These are phyloP conservation scores for Cordyceps farinosa DNA, from an alignment of 2,329 filamentous ascomycete genomes.

Conservation along the genomic window DNA sequence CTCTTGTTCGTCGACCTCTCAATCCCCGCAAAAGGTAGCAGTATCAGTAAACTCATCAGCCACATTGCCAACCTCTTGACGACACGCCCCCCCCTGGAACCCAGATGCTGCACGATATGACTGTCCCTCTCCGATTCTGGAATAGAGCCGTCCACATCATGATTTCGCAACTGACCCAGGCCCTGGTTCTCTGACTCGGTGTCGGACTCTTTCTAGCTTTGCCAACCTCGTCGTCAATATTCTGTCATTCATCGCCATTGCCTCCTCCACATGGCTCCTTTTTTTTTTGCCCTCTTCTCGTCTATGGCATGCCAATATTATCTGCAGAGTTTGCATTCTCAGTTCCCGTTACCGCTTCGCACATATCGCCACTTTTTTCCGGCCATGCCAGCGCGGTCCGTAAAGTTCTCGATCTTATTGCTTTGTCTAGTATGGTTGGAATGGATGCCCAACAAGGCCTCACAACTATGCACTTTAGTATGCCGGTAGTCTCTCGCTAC, in stretches of 20 bases:
- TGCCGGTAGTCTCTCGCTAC: background rate
- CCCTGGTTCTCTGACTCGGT: background rate
- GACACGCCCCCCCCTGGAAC: constrained; percentile 4
- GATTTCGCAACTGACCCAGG: background rate
- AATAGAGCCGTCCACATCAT: constrained; percentile 13
- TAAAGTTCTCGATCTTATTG: background rate
- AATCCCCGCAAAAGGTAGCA: background rate
- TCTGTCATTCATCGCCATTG: background rate
- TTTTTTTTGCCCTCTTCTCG: background rate
- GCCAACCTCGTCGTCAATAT: constrained; percentile 4
- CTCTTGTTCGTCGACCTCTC: background rate
- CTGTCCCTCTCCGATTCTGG: constrained; percentile 19
- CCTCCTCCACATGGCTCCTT: background rate
- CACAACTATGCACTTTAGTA: background rate
- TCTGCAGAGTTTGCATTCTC: background rate
- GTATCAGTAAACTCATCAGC: background rate
- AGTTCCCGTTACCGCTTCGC: no score
- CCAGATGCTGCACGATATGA: constrained; percentile 22
- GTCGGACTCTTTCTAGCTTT: background rate
- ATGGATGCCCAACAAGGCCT: background rate
- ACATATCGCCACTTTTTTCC: background rate
- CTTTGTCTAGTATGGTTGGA: no score
- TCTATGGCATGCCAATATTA: background rate
- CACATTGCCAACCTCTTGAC: background rate
- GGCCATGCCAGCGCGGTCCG: background rate